Percentiles rank a stretch among this genome's conserved stretches.
Evolutionary conservation across 768 basidiomycete species (phyloP).

Genomic region (Botryobasidium botryosum): DNA sequence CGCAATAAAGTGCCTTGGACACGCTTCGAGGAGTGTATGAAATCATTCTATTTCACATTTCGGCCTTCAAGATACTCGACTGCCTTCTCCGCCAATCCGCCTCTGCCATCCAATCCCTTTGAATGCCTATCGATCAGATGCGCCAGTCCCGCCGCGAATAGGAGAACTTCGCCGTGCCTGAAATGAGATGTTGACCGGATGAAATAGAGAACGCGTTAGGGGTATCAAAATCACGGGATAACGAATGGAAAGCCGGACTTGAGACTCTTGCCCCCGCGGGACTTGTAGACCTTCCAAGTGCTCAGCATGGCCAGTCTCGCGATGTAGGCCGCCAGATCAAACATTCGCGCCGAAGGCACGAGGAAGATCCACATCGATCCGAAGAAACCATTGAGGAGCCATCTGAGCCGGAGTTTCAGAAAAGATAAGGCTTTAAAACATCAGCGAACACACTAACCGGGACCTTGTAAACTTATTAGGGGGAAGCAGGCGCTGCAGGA

Average conservation of each 20-base stretch:
- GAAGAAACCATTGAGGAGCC: not conserved
- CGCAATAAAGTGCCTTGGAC: too few relatives aligned
- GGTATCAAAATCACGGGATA: too few relatives aligned
- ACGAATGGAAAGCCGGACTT: too few relatives aligned
- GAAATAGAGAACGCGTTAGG: too few relatives aligned
- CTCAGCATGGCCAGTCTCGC: not conserved
- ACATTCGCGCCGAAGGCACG: not conserved
- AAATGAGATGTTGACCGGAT: too few relatives aligned
- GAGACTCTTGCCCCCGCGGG: not conserved
- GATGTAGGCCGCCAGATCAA: not conserved
- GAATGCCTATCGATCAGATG: too few relatives aligned
- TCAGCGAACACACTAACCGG: not conserved
- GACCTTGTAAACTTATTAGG: not conserved
- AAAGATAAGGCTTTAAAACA: not conserved
- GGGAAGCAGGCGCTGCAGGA: constrained; percentile 7
- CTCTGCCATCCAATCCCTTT: too few relatives aligned
- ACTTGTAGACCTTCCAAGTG: not conserved
- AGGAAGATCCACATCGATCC: not conserved
- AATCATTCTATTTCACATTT: too few relatives aligned
- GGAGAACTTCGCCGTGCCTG: not conserved
- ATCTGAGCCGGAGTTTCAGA: not conserved
- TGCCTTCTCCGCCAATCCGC: too few relatives aligned
- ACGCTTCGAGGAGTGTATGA: too few relatives aligned
- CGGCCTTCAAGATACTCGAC: too few relatives aligned
- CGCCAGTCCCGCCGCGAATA: not conserved